Evolutionary conservation across 164 flowering plant species (phyloP).

Genomic region (Stephania cephalantha): DNA sequence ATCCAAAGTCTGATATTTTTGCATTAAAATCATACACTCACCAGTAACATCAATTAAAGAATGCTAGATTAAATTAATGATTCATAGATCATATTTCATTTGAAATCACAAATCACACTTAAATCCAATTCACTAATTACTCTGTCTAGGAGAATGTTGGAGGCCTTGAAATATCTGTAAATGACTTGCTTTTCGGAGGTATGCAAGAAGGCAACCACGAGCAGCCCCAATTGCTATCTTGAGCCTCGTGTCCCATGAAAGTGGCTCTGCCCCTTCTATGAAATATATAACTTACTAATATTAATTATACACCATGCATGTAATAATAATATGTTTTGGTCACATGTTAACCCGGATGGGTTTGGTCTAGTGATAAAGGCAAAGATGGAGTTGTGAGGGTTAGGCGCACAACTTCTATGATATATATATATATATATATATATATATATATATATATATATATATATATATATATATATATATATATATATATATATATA

Average conservation of each 20-base stretch:
- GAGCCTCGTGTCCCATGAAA: constrained; percentile 66
- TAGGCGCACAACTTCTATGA: too few relatives aligned
- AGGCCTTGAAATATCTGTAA: constrained; percentile 81
- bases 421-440: too few relatives aligned
- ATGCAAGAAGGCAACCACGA: constrained; percentile 75
- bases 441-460: too few relatives aligned
- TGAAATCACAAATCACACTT: not conserved
- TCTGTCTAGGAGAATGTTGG: constrained; percentile 81
- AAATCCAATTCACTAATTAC: constrained; percentile 25
- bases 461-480: too few relatives aligned
- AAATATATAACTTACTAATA: constrained; percentile 9
- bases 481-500: too few relatives aligned
- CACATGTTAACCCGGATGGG: too few relatives aligned
- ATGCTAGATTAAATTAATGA: not conserved
- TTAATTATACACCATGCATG: too few relatives aligned
- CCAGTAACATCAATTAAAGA: too few relatives aligned
- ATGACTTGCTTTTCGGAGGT: constrained; percentile 60
- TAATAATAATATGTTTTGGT: too few relatives aligned
- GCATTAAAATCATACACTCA: constrained; percentile 53
- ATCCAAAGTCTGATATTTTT: constrained; percentile 84
- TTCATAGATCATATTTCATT: not conserved
- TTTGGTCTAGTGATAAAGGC: too few relatives aligned
- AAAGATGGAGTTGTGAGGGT: too few relatives aligned
- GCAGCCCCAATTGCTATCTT: constrained; percentile 80
- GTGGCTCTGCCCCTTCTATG: constrained; percentile 65